Base-by-base conservation (phyloP, 352 stramenopile species). In the Globisporangium splendens region DNA sequence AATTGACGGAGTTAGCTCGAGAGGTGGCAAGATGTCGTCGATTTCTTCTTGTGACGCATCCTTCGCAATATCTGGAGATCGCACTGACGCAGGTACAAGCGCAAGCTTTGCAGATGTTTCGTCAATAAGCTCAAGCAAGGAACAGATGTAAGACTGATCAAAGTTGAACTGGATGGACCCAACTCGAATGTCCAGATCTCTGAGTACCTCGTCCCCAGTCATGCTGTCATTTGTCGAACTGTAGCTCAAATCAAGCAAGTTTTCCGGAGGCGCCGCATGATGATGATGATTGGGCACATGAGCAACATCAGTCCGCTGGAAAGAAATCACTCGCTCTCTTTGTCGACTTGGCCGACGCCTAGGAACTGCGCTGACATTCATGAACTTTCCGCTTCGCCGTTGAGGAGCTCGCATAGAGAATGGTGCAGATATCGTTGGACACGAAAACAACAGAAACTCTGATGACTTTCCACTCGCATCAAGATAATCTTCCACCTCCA, bases 91-190 rank as follows among this genome's bases (percentile, higher is more conserved):
- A 48, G 70, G 58, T 44, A 70, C 60, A 15, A 72, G 13, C 8
- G 70, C 59, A 44, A 86, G 66, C 49, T 86, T 84, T 1, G 72
- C 75, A 44, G 68, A 72, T 46, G 83, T 83, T 59, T 92, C 72
- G 62, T 91, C 80, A 53, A 91, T 77, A 8, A 94, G 41, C 50
- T 91, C 77, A 2, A 94, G 22, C 54, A 94, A 59, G 50, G 82
- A 91, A 48, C 80, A 89, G 8, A 94, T 68, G 42, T 93, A 93
- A 18, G 83, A 81, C 55, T 96, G 86, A 44, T 96, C 84, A 62
- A 94, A 92, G 44, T 90, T 81, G 18, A 96, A 64, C 49, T 96
- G 86, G 17, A 96, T 67, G 4, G 79, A 83, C 14, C 86, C 86
- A 49, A 93, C 66, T 43, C 79, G 73, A 33, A 93, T 55, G 63